Conservation (phyloP, 2,329 filamentous ascomycete genomes). For the Colletotrichum agaves region DNA sequence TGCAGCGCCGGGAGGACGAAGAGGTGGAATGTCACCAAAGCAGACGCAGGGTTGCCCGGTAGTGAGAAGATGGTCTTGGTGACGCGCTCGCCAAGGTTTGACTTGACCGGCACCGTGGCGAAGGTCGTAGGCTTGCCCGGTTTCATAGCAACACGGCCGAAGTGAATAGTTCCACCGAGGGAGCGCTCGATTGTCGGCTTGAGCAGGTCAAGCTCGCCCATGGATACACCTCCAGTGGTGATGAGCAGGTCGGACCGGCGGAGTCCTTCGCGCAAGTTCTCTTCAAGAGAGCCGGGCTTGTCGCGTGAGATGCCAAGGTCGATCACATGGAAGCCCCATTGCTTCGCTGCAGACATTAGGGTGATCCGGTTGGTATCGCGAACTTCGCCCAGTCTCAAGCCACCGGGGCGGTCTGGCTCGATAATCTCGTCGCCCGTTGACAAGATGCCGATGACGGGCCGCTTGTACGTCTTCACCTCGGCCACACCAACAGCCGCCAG, state of each 20-base stretch:
- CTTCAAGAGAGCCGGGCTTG: conserved; percentile 78
- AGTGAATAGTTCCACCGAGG: conserved; percentile 93
- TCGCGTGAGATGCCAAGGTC: conserved; percentile 90
- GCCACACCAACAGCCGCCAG: conserved; percentile 84
- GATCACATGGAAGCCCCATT: conserved; percentile 80
- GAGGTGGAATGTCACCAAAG: conserved; percentile 91
- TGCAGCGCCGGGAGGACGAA: conserved; percentile 92
- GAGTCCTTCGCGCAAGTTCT: conserved; percentile 79
- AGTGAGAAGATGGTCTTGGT: conserved; percentile 85
- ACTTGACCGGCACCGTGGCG: conserved; percentile 81
- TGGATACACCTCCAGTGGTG: conserved; percentile 94
- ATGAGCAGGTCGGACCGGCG: conserved; percentile 83
- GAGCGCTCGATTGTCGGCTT: conserved; percentile 95
- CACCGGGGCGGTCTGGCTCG: conserved; percentile 71
- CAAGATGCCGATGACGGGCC: conserved; percentile 84
- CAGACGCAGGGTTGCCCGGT: conserved; percentile 93
- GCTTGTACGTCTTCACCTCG: conserved; percentile 77
- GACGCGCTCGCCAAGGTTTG: conserved; percentile 66
- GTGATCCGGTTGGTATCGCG: conserved; percentile 93
- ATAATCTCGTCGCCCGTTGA: conserved; percentile 97
- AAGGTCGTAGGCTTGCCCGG: conserved; percentile 98
- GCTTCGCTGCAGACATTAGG: conserved; percentile 79
- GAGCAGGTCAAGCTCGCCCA: conserved; percentile 96
- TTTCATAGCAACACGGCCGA: conserved; percentile 97
- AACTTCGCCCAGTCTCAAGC: conserved; percentile 82